Base-by-base conservation (phyloP, 441 rosid genomes). In the Daphne laureola region DNA sequence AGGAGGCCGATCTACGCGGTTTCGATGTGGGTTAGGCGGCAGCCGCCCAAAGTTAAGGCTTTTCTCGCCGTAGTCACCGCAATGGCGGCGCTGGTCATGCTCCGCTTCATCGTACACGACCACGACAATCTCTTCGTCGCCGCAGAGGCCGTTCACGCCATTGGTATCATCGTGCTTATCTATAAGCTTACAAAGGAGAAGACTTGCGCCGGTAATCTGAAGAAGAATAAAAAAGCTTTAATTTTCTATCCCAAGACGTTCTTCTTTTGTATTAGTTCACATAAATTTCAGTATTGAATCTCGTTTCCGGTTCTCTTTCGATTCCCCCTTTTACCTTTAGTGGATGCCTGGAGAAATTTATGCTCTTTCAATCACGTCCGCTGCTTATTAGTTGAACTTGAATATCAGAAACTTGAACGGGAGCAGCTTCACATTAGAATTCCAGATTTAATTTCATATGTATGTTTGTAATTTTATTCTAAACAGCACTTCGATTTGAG, bases 51-150 rank as follows among this genome's bases (percentile, higher is more conserved):
- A 67, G 95, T 84, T 46, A 90, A 90, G 78, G 93, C 85, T 17
- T 90, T 90, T 65, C 69, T 90, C 55, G 90, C 95, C 4, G 97
- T 90, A 48, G 84, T 90, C 47, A 69, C 93, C 14, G 97, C 93
- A 55, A 84, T 90, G 90, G 75, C 86, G 9, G 86, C 97, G 12
- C 68, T 90, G 42, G 88, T 84, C 18, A 49, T 84, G 11, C 95
- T 90, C 69, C 75, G 97, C 54, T 77, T 67, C 83, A 78, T 90
- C 53, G 97, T 90, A n/a, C 87, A 84, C 71, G 95, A 86, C 61
- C 97, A 86, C 65, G 93, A 90, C 59, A 90, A 90, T 58, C 97
- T 90, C 70, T 90, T 90, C 61, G 97, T 90, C 11, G 97, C 97
- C 16, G 89, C 97, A 0, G 95, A 90, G 78, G 90, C 93, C 41